Base-by-base conservation (phyloP, 1,139 yeast genomes). In the Protomyces arabidopsidicola region DNA sequence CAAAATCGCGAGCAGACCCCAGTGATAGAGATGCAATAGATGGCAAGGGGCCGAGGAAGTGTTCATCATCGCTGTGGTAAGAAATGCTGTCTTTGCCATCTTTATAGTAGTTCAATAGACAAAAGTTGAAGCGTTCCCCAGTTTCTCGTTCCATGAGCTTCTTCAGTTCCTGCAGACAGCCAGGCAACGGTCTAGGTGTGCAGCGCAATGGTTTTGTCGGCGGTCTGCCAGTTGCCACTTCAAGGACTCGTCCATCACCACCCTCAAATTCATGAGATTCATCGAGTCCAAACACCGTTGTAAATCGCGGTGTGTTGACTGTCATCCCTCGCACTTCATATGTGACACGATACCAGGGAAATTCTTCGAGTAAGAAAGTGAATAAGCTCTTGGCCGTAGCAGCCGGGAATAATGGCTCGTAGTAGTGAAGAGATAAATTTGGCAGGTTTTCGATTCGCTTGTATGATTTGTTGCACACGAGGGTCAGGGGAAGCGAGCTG, bases 51-150 rank as follows among this genome's bases (percentile, higher is more conserved):
- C 64, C 64, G 22, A 61, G 56, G 35, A 61, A 61, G 36, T 52
- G 45, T 38, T 61, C 64, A 54, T 61, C 64, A 55, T 61, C 64
- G 31, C 60, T 55, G 53, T 61, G 64, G 53, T 61, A 61, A 27
- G 64, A 61, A 36, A 61, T 61, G 52, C 56, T 48, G 53, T 61
- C 64, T 9, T 48, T 39, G 24, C 60, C 60, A 45, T 61, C 60
- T 39, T 55, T 48, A 36, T 61, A 61, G 38, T 61, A 61, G 35
- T 61, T 61, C 24, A 61, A 42, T 20, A 61, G 52, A 45, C 60
- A 55, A 36, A 61, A 61, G 24, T 61, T 61, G 52, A 45, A 61
- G 3, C 10, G 18, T 24, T 58, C 42, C 18, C 64, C 64, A 4
- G 60, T 55, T 22, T 22, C 42, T 24, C 35, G 16, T 35, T 61